These are phyloP conservation scores for Papilionanthe hybrid DNA, from an alignment of 116 monocot genomes.

Conservation along the genomic window DNA sequence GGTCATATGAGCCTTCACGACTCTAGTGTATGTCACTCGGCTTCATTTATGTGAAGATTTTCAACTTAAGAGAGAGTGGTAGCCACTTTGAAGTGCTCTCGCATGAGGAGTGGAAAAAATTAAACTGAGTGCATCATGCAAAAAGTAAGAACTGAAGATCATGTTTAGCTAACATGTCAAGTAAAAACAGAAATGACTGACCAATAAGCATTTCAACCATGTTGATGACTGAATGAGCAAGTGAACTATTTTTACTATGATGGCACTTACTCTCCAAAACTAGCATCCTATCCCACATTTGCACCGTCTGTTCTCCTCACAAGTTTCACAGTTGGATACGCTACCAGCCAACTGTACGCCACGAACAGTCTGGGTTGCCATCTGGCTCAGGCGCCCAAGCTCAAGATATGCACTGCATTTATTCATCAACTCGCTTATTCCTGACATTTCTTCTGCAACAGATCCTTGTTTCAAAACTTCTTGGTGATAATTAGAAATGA, in stretches of 20 bases:
- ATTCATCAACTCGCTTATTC: not conserved
- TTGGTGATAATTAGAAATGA: not conserved
- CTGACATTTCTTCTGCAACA: not conserved
- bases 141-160: not conserved
- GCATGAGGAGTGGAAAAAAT: not conserved
- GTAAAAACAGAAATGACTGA: constrained; percentile 4
- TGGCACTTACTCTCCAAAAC: constrained; percentile 7
- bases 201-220: constrained; percentile 86
- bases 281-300: constrained; percentile 21
- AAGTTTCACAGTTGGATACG: constrained; percentile 37
- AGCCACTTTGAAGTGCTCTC: not conserved
- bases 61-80: not conserved
- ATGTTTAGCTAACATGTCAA: not conserved
- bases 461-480: not conserved
- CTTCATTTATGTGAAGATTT: not conserved
- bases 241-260: constrained; percentile 50
- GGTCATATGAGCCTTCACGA: not conserved
- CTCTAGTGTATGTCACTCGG: not conserved
- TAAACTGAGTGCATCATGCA: not conserved
- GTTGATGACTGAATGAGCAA: constrained; percentile 73
- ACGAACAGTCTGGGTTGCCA: constrained; percentile 35
- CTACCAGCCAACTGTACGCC: constrained; percentile 25
- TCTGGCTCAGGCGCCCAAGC: constrained; percentile 19
- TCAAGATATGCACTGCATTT: not conserved
- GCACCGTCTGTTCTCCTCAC: constrained; percentile 19